Evolutionary conservation across 1,284 basidiomycete species (phyloP), one percentile per base, ranked within the genome.

Genomic region (Ganoderma boninense): DNA sequence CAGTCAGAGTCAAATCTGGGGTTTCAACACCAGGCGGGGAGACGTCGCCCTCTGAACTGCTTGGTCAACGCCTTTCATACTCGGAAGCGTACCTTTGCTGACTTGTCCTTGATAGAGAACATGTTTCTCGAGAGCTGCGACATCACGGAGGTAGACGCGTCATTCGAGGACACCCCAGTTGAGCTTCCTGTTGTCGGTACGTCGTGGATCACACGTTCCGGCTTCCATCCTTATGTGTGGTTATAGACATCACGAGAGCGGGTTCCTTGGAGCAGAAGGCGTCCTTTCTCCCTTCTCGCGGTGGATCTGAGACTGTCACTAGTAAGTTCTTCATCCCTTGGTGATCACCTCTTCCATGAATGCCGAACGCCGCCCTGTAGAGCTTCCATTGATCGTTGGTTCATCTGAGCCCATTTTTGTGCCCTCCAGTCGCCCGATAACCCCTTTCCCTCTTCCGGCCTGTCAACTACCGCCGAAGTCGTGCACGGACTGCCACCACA

Each of bases 111-210:
- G 32, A 43, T 23, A 38, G 59, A 29, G 35, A n/a, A 6, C 38
- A 20, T 56, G 11, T 49, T 62, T 26, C 38, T 38, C n/a, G 60
- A 67, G 23, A 43, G 60, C 8, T 7, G 29, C 38, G 66, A 62
- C 61, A 62, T 54, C 16, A 56, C 60, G 26, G 66, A 67, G 35
- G 40, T 67, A 7, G 46, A 43, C 2, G 20, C 62, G 18, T 14
- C 18, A 1, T 16, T 43, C 18, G 38, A 40, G 23, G 42, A 26
- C 8, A 8, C 32, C 2, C 40, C 38, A 4, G 20, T 6, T 6
- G 38, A 42, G 38, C 4, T 62, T 3, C 2, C 23, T 4, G 14
- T 62, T 5, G 16, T 29, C 4, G 42, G 60, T 62, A 40, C 38
- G 60, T 62, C 38, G 42, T 13, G n/a, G 14, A 6, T 42, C 14